Evolutionary conservation across 1,139 yeast species (phyloP), one percentile per base, ranked within the genome.

Genomic region (Taphrina flavorubra): DNA sequence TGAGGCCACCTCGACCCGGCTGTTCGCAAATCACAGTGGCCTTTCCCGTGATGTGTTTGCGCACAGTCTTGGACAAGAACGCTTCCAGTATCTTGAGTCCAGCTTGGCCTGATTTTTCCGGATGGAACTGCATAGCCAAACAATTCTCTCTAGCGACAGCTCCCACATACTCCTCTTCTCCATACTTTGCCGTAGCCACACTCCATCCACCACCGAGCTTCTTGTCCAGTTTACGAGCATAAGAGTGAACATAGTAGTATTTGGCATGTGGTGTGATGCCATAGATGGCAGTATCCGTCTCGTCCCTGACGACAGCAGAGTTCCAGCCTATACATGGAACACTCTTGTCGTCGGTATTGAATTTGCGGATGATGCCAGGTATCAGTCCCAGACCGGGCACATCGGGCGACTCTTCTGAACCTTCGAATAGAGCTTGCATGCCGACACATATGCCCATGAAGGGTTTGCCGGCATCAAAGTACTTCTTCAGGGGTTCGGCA

Each of bases 311-410:
- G 16, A 70, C 77, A 3, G 85, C 80, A 7, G 82, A 79, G 77
- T 92, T 94, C 99, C 99, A 94, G 25, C 99, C 99, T 74, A 94
- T 94, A 73, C 90, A 94, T 2, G 99, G 99, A 1, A 94, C 99
- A 11, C 97, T 84, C 77, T 94, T 94, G 69, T 84, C 87, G 1
- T 81, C 70, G 51, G 82, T 80, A 71, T 86, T 79, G 76, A 94
- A 94, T 74, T 85, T 87, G 25, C 78, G 77, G 72, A 94, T 81
- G 7, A 78, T 77, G 64, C 87, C 80, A 60, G 83, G 83, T 56
- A 84, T 81, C 51, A 87, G 75, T 1, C 78, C 80, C 47, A 88
- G 78, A 0, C 97, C 97, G 49, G 77, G 74, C 56, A 84, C 82
- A 16, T 80, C 82, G 1, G 87, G 86, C 71, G 89, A 84, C 77